phyloP scores from a whole-genome alignment of 2,329 filamentous ascomycete species.

The Fusarium algeriense region DNA sequence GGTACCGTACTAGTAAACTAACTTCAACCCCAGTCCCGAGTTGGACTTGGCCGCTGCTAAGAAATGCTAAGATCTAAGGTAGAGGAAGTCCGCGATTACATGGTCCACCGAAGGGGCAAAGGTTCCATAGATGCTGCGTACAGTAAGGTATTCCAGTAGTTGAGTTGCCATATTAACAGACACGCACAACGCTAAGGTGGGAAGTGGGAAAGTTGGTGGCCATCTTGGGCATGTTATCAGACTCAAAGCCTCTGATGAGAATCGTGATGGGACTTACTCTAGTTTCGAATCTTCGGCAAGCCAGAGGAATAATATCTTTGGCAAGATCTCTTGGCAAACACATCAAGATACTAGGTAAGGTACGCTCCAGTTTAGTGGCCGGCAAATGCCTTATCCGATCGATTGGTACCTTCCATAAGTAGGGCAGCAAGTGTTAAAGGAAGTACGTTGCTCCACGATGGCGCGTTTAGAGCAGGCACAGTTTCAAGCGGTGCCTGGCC shows the following conservation, averaged over 20 bases:
- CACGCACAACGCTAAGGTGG: neutral
- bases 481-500: constrained; percentile 11
- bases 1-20: constrained; percentile 15
- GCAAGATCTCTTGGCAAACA: neutral
- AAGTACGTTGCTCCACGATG: constrained; percentile 6
- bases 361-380: neutral
- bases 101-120: neutral
- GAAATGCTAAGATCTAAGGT: constrained; percentile 7
- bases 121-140: neutral
- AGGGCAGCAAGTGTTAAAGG: no score
- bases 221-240: neutral
- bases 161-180: neutral
- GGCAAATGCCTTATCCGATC: neutral
- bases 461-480: constrained; percentile 6
- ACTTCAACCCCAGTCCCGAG: constrained; percentile 23
- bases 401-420: neutral
- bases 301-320: neutral
- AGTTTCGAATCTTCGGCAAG: neutral
- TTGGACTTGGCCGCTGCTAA: constrained; percentile 12
- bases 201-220: neutral
- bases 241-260: neutral
- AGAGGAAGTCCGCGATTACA: neutral
- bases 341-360: no score
- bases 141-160: neutral
- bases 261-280: neutral